Evolutionary conservation across 352 stramenopile species (phyloP).

Genomic region (Nothophytophthora sp.): DNA sequence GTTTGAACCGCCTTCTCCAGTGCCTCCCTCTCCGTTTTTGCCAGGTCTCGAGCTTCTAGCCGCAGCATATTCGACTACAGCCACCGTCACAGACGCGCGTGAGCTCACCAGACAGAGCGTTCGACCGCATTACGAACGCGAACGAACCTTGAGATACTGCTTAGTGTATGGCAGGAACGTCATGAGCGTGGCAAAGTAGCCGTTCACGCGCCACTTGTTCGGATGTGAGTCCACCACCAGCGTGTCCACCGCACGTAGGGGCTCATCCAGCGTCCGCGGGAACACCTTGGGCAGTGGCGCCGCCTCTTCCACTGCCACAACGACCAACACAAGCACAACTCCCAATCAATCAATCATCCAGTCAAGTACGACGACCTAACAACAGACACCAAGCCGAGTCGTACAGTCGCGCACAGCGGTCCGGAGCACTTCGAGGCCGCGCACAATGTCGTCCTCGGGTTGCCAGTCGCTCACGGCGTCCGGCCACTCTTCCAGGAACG

Average conservation of each 20-base stretch:
- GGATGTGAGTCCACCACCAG: conserved; percentile 83
- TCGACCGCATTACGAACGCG: neutral
- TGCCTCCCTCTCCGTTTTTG: conserved; percentile 53
- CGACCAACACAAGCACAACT: neutral
- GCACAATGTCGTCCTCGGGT: conserved; percentile 48
- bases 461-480: conserved; percentile 76
- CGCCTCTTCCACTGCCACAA: conserved; percentile 45
- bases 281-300: conserved; percentile 82
- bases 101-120: neutral
- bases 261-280: conserved; percentile 77
- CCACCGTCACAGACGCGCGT: neutral
- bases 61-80: conserved; percentile 83
- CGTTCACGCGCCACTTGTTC: conserved; percentile 89
- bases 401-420: conserved; percentile 60
- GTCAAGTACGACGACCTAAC: too few relatives aligned
- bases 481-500: conserved; percentile 65
- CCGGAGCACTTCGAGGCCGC: conserved; percentile 59
- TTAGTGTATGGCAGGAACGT: conserved; percentile 89
- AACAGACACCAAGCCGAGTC: neutral
- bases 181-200: conserved; percentile 89
- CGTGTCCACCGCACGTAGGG: conserved; percentile 72
- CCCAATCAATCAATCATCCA: neutral
- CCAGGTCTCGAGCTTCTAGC: conserved; percentile 75
- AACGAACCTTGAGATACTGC: conserved; percentile 76
- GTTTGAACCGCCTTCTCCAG: conserved; percentile 49